Evolutionary conservation across 768 basidiomycete genomes (phyloP).

Genomic region (Boletus sp.): DNA sequence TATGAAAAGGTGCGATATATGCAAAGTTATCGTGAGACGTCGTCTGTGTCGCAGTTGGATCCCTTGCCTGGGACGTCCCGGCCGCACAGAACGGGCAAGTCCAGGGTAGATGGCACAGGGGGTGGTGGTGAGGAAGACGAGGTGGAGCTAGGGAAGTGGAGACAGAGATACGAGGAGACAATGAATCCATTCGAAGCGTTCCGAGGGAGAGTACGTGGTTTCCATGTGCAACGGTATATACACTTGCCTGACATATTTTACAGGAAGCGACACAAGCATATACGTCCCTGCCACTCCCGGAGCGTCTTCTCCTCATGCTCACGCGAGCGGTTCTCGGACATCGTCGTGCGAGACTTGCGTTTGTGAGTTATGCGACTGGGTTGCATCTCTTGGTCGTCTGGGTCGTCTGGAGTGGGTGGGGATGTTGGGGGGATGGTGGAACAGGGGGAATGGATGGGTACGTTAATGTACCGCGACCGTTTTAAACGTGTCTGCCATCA

Average conservation of each 20-base stretch:
- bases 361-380: slow-evolving; percentile 80
- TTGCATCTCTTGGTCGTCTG: slow-evolving; percentile 79
- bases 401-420: slow-evolving; percentile 54
- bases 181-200: slow-evolving; percentile 61
- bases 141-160: slow-evolving; percentile 85
- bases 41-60: too few relatives aligned
- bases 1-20: too few relatives aligned
- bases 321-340: slow-evolving; percentile 87
- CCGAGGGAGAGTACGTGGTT: slow-evolving; percentile 76
- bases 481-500: slow-evolving; percentile 1
- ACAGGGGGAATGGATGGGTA: not conserved
- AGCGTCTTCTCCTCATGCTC: slow-evolving; percentile 82
- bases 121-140: slow-evolving; percentile 34
- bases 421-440: slow-evolving; percentile 56
- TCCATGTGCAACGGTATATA: not conserved
- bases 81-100: too few relatives aligned
- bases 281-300: slow-evolving; percentile 85
- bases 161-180: slow-evolving; percentile 81
- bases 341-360: slow-evolving; percentile 80
- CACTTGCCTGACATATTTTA: not conserved
- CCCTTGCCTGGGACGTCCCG: too few relatives aligned
- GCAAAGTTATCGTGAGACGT: too few relatives aligned
- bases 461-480: slow-evolving; percentile 14
- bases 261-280: slow-evolving; percentile 96
- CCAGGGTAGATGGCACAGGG: not conserved